Evolutionary conservation across 2,329 filamentous ascomycete species (phyloP), one percentile per base, ranked within the genome.

Genomic region (Coniella vitis): DNA sequence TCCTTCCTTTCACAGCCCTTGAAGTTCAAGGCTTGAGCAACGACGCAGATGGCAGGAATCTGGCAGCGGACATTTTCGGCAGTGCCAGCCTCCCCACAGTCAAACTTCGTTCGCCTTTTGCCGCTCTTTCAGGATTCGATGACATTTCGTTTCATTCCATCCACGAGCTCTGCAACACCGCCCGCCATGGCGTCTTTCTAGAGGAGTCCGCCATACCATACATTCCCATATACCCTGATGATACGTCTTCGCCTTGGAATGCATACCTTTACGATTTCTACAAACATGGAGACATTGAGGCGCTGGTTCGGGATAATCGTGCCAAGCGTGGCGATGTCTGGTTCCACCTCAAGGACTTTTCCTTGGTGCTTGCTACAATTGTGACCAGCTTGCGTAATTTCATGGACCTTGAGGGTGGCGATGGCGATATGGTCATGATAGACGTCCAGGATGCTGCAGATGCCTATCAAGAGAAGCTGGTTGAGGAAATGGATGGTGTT

Each of bases 201-300:
- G 87, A 91, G 57, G 77, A 87, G 58, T 75, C 83, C 0, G 81
- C 84, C 1, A 79, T 91, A 20, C 87, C 87, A 0, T 78, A 85
- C 60, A 72, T 90, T 4, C 72, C 74, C 4, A 65, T 87, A 10
- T 76, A 76, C 56, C 77, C 79, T 0, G 68, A 80, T 21, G 77
- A 84, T 46, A 69, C 72, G 3, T 44, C 49, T 54, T 61, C 64
- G 12, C 76, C 75, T 0, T 70, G 81, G 52, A 87, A 87, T 55
- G 80, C 81, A 0, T 86, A 86, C 58, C 66, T 90, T 1, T 80
- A 84, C 52, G 84, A 90, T 62, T 91, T 90, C 65, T 90, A 79
- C 72, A 86, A 81, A 63, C 82, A 90, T 57, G 86, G 85, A 3
- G 78, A 84, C 58, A 62, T 82, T 19, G 61, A 70, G 1, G 75